These are phyloP conservation scores for Gamarada debralockiae DNA, from an alignment of 495 filamentous ascomycete genomes.

Conservation along the genomic window DNA sequence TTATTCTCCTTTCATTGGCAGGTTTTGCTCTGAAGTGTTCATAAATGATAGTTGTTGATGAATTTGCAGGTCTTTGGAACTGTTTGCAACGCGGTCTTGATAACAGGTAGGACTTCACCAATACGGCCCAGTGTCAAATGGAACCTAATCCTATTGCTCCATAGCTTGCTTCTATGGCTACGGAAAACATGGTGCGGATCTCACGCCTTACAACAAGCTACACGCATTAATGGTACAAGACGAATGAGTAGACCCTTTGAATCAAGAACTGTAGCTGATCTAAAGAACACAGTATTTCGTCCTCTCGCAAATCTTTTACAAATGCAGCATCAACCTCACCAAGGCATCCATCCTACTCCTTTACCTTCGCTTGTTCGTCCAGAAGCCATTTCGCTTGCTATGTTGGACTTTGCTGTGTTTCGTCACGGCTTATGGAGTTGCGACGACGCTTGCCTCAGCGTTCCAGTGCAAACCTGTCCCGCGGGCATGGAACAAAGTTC, in stretches of 20 bases:
- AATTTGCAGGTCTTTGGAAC: not conserved
- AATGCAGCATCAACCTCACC: constrained; percentile 24
- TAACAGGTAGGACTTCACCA: not conserved
- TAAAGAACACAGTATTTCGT: not conserved
- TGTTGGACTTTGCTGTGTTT: constrained; percentile 34
- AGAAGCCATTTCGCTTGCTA: constrained; percentile 29
- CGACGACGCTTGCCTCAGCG: constrained; percentile 35
- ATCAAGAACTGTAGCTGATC: not conserved
- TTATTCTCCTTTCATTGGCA: not conserved
- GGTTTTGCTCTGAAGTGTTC: not conserved
- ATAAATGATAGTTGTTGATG: not conserved
- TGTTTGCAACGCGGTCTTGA: not conserved
- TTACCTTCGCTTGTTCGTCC: constrained; percentile 45
- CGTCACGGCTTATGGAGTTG: constrained; percentile 34
- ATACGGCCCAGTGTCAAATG: not conserved
- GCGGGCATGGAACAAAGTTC: constrained; percentile 46
- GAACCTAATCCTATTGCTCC: not conserved
- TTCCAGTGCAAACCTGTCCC: constrained; percentile 53
- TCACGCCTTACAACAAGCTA: not conserved
- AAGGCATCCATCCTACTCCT: constrained; percentile 47
- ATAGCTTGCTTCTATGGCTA: not conserved
- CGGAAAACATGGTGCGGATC: not conserved
- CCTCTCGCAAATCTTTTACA: not conserved
- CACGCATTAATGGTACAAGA: not conserved
- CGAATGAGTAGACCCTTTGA: not conserved